Evolutionary conservation across 192 early-diverging fungal genomes (phyloP).

Genomic region (Podila verticillata): DNA sequence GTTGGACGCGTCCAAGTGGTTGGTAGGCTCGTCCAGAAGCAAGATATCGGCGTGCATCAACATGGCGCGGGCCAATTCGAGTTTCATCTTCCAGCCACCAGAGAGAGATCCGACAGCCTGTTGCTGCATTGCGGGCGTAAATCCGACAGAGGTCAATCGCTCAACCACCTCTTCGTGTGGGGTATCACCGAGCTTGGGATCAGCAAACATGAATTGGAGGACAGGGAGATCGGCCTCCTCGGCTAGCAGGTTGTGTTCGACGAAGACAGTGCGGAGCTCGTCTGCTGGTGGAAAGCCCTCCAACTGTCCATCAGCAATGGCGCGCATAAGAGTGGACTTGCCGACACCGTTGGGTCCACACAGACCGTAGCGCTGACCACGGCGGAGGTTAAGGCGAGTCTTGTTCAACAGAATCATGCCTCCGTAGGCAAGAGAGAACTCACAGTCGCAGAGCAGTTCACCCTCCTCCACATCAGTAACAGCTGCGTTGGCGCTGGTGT

Average conservation of each 20-base stretch:
- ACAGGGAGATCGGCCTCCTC: constrained; percentile 73
- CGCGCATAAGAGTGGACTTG: constrained; percentile 84
- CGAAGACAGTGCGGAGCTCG: constrained; percentile 78
- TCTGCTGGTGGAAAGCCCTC: constrained; percentile 70
- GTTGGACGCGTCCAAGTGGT: constrained; percentile 77
- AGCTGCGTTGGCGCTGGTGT: constrained; percentile 25
- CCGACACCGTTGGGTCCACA: constrained; percentile 82
- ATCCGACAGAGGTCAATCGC: constrained; percentile 66
- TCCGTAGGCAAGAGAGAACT: constrained; percentile 84
- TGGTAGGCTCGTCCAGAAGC: constrained; percentile 84
- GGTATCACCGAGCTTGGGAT: constrained; percentile 61
- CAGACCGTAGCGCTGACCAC: constrained; percentile 82
- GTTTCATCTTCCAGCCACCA: constrained; percentile 91
- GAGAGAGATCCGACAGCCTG: constrained; percentile 76
- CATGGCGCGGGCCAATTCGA: constrained; percentile 86
- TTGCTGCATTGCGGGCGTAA: constrained; percentile 64
- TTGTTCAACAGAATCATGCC: constrained; percentile 80
- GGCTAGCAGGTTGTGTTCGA: constrained; percentile 77
- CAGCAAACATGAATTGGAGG: constrained; percentile 70
- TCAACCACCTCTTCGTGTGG: constrained; percentile 53
- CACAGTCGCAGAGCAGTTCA: constrained; percentile 70
- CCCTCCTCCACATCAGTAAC: constrained; percentile 58
- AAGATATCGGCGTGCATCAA: constrained; percentile 83
- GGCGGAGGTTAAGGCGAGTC: constrained; percentile 62
- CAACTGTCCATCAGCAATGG: constrained; percentile 82